Evolutionary conservation across 1,284 basidiomycete species (phyloP), one percentile per base, ranked within the genome.

Genomic region (Apiotrichum gracile): DNA sequence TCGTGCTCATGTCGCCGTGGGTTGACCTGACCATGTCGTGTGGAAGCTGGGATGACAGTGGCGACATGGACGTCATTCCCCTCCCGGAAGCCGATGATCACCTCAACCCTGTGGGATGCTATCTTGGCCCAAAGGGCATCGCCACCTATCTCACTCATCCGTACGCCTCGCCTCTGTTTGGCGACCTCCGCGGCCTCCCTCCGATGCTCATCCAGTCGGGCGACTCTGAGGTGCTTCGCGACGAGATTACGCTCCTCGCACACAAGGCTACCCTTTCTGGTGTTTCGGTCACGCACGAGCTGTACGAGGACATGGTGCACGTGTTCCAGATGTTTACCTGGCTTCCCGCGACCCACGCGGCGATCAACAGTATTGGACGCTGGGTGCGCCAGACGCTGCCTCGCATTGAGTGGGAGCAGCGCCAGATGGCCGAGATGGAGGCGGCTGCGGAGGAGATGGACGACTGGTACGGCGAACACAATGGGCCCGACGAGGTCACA

Each of bases 21-120:
- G 89, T 93, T 60, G 90, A 94, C 76, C 76, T 97, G 54, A 96
- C 91, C 0, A 87, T 94, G 83, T 94, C 91, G 58, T 97, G 93
- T 72, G 90, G 94, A 59, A 93, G 90, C 33, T 97, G 94, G 94
- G 91, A 97, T 49, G 88, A 88, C 50, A 97, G 97, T 71, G 84
- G 87, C 17, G 79, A 79, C 19, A 88, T 80, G 67, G 89, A 91
- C 70, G 84, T 92, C 33, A 83, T 92, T 0, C 87, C 89, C 1
- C 79, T 81, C 82, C 88, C 47, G 68, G 70, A 81, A 43, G 82
- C 83, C 37, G 86, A 85, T 49, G 89, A 91, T 64, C 91, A 93
- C 67, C 81, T 97, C 67, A 91, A 98, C 70, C 94, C 96, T 0
- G 87, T 98, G 46, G 83, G 83, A 19, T 87, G 93, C 61, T 96